Base-by-base conservation (phyloP, 371 early-diverging fungal genomes). In the Catenaria anguillulae region DNA sequence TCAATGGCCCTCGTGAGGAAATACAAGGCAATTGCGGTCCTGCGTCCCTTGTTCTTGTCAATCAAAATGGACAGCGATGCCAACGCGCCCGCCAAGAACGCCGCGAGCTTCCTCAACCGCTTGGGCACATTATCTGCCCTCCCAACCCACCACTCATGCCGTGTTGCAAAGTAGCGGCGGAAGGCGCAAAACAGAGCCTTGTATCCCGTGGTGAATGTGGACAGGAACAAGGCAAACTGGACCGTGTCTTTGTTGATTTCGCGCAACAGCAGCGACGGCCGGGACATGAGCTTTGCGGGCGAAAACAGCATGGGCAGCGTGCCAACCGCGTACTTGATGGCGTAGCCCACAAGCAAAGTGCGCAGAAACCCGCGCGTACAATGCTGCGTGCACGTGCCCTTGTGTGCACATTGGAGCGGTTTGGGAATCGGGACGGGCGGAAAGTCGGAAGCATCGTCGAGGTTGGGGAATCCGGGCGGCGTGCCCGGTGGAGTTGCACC, bases 161-260 rank as follows among this genome's bases (percentile, higher is more conserved):
- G 45, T 23, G 45, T 3, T 3, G 21, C 45, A 23, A 19, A 43
- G 15, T 15, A 26, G 17, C 40, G n/a, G 24, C 43, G n/a, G 24
- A 42, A 36, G 4, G 71, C 62, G 72, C 90, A 92, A 42, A 90
- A 73, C 19, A 82, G 74, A 8, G 76, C 85, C 71, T 89, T 89
- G 77, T 92, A 92, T 12, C 81, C 69, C 36, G 85, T 83, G 35
- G 87, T 78, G 63, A 87, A 85, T 0, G 80, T 77, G 33, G 90
- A 84, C 61, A 92, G 68, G 68, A 90, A 92, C 59, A 87, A 71
- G 21, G 91, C 87, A 75, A 92, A 90, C 46, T 77, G 73, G 0
- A 77, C 66, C 2, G 90, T 92, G 68, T 92, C 92, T 60, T 77
- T 73, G 66, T 79, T 80, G 31, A 82, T 78, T 55, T 77, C 71